phyloP scores from a whole-genome alignment of 805 yeast species.

The Zygotorulaspora sp. region DNA sequence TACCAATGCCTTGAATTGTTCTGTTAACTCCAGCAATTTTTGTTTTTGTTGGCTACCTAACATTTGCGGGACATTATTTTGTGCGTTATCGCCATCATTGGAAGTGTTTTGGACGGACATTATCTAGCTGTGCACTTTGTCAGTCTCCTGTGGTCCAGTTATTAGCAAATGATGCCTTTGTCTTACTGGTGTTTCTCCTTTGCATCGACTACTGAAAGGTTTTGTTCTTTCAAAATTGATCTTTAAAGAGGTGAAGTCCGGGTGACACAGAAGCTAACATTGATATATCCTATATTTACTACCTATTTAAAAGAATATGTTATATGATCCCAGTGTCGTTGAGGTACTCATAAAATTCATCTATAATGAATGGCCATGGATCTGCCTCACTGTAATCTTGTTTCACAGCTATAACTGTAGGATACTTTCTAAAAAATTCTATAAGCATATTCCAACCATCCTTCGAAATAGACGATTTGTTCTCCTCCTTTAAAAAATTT shows the following conservation, averaged over 20 bases:
- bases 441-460: constrained; percentile 87
- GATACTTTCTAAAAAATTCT: constrained; percentile 53
- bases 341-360: constrained; percentile 67
- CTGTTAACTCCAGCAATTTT: constrained; percentile 48
- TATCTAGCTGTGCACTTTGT: too few relatives aligned
- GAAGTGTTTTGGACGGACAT: constrained; percentile 12
- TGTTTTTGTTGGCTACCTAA: constrained; percentile 24
- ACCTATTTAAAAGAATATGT: background rate
- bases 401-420: constrained; percentile 49
- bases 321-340: constrained; percentile 15
- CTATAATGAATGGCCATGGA: constrained; percentile 91
- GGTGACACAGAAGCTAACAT: background rate
- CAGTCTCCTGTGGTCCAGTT: too few relatives aligned
- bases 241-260: background rate
- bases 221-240: too few relatives aligned
- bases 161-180: background rate
- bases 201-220: background rate
- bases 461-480: constrained; percentile 49
- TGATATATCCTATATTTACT: background rate
- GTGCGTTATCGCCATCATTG: constrained; percentile 5
- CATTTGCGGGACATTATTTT: constrained; percentile 6
- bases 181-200: background rate
- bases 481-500: constrained; percentile 43
- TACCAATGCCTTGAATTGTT: constrained; percentile 54
- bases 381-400: constrained; percentile 66